Conservation (phyloP, 2,329 filamentous ascomycete genomes). For the Leptographium procerum region DNA sequence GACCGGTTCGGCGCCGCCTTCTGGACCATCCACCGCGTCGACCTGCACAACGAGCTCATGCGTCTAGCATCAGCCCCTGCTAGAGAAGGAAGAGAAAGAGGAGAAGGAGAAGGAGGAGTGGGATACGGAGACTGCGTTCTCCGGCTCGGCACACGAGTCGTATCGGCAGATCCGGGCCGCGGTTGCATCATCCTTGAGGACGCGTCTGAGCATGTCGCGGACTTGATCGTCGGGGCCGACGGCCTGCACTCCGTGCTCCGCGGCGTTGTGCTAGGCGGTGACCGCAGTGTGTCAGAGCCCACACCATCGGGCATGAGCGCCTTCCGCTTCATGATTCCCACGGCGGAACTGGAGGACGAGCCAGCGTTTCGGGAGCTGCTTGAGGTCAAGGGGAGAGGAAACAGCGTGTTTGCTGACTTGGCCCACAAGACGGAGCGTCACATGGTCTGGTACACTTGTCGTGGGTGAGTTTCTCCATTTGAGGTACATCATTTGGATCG, state of each 20-base stretch:
- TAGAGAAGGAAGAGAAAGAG: no score
- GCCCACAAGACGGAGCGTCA: neutral
- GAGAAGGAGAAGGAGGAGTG: no score
- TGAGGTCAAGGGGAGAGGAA: neutral
- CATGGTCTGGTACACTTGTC: neutral
- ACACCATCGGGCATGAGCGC: neutral
- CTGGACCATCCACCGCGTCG: neutral
- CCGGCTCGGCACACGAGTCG: neutral
- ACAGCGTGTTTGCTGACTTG: neutral
- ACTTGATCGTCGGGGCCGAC: neutral
- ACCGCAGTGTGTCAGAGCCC: neutral
- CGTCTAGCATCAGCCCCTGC: neutral
- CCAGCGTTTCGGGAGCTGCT: neutral
- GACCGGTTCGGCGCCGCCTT: neutral
- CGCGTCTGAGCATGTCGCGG: neutral
- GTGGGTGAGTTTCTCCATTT: neutral
- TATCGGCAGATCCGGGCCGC: neutral
- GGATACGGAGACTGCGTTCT: neutral
- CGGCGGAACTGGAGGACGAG: neutral
- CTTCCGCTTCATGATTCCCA: neutral
- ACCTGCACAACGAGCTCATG: neutral
- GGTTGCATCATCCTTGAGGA: neutral
- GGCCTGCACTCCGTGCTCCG: neutral
- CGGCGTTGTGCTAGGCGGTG: neutral
- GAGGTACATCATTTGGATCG: no score